phyloP scores from a whole-genome alignment of 1,284 basidiomycete species.

The Trichosporon sp. region DNA sequence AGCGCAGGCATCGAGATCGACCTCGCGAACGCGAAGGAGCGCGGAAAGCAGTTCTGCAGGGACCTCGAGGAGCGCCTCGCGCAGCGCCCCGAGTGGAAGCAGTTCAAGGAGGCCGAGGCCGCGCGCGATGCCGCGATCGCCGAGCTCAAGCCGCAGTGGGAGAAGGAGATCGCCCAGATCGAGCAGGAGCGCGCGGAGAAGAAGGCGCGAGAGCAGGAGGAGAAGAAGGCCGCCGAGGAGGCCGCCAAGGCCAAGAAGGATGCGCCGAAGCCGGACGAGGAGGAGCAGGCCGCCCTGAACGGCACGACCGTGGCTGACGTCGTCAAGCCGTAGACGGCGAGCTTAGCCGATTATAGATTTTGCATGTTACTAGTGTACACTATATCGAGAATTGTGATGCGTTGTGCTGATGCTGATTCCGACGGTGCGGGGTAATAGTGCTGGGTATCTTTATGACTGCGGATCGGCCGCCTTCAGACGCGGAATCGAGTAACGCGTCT shows the following conservation, averaged over 20 bases:
- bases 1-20: constrained; percentile 50
- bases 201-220: neutral
- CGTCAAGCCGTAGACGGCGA: neutral
- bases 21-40: constrained; percentile 13
- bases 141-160: neutral
- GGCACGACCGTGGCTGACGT: neutral
- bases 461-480: neutral
- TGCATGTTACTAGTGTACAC: constrained; percentile 6
- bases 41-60: constrained; percentile 16
- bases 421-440: neutral
- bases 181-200: neutral
- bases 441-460: neutral
- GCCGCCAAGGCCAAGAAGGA: neutral
- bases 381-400: neutral
- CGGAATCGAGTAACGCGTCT: neutral
- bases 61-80: constrained; percentile 12
- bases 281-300: neutral
- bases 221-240: neutral
- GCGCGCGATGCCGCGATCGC: neutral
- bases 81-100: constrained; percentile 12
- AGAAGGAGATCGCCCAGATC: neutral
- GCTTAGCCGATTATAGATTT: neutral
- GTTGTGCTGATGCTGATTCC: neutral
- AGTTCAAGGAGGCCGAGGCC: neutral
- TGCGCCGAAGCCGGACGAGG: neutral